These are phyloP conservation scores for Annona cherimola DNA, from an alignment of 164 flowering plant species.

Conservation along the genomic window DNA sequence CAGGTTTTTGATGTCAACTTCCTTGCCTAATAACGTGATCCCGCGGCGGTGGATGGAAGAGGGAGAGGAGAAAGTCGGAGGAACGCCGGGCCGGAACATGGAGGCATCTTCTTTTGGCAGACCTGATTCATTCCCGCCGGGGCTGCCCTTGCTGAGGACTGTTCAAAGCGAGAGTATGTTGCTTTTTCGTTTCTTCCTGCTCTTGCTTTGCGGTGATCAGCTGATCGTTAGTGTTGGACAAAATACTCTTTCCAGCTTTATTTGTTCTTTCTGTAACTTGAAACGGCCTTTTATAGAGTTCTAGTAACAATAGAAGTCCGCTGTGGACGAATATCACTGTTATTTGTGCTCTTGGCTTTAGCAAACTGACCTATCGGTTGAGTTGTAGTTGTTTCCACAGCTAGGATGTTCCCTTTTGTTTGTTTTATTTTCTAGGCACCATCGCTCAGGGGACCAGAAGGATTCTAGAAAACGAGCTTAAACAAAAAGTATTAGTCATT, in stretches of 20 bases:
- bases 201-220: background rate
- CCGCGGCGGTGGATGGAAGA: conserved; percentile 29
- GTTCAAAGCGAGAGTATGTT: conserved; percentile 31
- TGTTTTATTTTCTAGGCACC: too few relatives aligned
- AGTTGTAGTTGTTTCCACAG: too few relatives aligned
- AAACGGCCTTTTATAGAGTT: background rate
- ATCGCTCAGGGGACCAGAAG: too few relatives aligned
- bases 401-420: too few relatives aligned
- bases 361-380: too few relatives aligned
- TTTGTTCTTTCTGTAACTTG: background rate
- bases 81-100: background rate
- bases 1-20: conserved; percentile 29
- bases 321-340: background rate
- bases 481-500: too few relatives aligned
- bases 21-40: conserved; percentile 40
- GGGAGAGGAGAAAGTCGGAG: conserved; percentile 16
- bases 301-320: background rate
- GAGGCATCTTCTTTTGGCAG: conserved; percentile 25
- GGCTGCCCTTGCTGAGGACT: conserved; percentile 33
- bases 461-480: too few relatives aligned
- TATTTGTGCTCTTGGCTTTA: too few relatives aligned
- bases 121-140: conserved; percentile 29
- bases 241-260: background rate
- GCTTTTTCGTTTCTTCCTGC: background rate
- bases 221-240: background rate